phyloP scores from a whole-genome alignment of 345 rosid species.

The Pseudoturritis turrita region DNA sequence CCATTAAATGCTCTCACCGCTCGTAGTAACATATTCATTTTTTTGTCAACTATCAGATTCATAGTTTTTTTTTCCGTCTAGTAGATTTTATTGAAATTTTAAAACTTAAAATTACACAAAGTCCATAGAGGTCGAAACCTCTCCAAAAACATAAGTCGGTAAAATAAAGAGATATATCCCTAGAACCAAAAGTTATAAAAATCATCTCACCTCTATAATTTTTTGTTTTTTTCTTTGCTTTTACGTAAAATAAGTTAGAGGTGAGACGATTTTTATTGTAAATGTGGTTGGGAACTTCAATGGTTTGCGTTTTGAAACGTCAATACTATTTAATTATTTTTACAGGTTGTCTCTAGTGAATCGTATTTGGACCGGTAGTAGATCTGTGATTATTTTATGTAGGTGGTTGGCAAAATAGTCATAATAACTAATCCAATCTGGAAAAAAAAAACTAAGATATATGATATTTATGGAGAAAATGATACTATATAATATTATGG shows the following conservation, averaged over 20 bases:
- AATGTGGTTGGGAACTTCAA: slow-evolving; percentile 18
- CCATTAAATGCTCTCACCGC: slow-evolving; percentile 6
- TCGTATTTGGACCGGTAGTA: not conserved
- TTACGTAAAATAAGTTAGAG: not conserved
- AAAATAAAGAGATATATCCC: too few relatives aligned
- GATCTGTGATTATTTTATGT: not conserved
- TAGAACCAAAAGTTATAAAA: too few relatives aligned
- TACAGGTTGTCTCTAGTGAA: slow-evolving; percentile 16
- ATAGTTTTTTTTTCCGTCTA: too few relatives aligned
- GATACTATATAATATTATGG: not conserved
- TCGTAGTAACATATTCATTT: not conserved
- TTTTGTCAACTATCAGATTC: not conserved
- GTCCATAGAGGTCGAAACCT: too few relatives aligned
- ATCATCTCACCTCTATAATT: too few relatives aligned
- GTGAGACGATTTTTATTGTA: not conserved
- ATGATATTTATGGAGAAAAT: not conserved
- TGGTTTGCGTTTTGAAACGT: not conserved
- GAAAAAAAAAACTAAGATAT: not conserved
- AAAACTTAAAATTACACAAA: too few relatives aligned
- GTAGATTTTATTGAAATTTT: too few relatives aligned
- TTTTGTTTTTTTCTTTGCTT: not conserved
- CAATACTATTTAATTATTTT: not conserved
- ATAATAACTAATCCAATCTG: not conserved
- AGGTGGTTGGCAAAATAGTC: not conserved
- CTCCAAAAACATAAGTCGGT: too few relatives aligned